These are phyloP conservation scores for Fusarium annulatum DNA, from an alignment of 2,329 filamentous ascomycete species.

Conservation along the genomic window DNA sequence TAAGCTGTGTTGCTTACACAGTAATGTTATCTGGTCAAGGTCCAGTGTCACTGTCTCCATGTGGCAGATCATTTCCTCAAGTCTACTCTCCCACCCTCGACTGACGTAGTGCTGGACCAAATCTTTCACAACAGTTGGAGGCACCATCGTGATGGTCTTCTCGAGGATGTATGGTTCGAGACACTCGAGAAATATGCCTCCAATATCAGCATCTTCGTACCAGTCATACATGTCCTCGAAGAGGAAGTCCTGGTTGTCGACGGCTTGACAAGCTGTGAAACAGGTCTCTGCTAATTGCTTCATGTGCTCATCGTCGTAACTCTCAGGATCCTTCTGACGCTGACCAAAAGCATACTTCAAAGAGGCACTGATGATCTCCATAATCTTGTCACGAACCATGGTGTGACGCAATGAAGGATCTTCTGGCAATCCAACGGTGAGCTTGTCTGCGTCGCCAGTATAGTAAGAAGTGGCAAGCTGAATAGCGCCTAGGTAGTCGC, in stretches of 20 bases:
- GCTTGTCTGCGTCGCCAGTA: conserved; percentile 88
- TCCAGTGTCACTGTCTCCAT: conserved; percentile 92
- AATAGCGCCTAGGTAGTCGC: conserved; percentile 95
- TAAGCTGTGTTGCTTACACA: conserved; percentile 91
- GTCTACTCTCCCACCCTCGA: conserved; percentile 77
- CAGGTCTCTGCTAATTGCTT: conserved; percentile 84
- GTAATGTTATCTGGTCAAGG: conserved; percentile 87
- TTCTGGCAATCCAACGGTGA: conserved; percentile 93
- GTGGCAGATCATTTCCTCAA: conserved; percentile 95
- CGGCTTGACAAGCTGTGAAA: conserved; percentile 83
- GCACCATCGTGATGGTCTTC: conserved; percentile 77
- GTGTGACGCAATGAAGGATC: conserved; percentile 79
- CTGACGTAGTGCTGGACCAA: conserved; percentile 84
- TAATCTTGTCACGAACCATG: conserved; percentile 86
- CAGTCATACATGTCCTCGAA: conserved; percentile 92
- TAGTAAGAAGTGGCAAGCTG: conserved; percentile 93
- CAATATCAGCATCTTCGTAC: conserved; percentile 81
- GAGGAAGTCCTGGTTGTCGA: conserved; percentile 83
- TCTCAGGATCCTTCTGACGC: conserved; percentile 61
- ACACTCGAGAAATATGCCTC: conserved; percentile 85
- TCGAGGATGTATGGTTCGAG: conserved; percentile 91
- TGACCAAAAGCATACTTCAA: conserved; percentile 87
- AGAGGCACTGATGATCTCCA: conserved; percentile 94
- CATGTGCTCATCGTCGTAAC: conserved; percentile 68
- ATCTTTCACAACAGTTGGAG: conserved; percentile 86